phyloP scores from a whole-genome alignment of 495 filamentous ascomycete genomes.

The Penicillium silybi region DNA sequence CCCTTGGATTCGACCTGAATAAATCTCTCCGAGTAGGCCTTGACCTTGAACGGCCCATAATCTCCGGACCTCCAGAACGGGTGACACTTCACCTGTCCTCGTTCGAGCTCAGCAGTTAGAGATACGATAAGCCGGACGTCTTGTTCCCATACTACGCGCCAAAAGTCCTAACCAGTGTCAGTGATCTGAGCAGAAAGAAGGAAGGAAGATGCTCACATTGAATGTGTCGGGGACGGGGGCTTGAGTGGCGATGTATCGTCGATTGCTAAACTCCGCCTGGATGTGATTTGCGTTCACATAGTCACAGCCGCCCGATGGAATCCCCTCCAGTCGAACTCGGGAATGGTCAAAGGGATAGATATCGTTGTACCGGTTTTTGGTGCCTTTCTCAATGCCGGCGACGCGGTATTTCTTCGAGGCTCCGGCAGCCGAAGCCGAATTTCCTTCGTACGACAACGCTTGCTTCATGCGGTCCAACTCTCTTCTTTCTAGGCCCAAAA shows the following conservation, averaged over 20 bases:
- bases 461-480: slow-evolving; percentile 91
- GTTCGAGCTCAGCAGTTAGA: slow-evolving; percentile 92
- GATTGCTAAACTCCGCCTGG: slow-evolving; percentile 71
- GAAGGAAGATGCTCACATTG: slow-evolving; percentile 55
- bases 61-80: slow-evolving; percentile 81
- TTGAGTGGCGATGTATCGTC: slow-evolving; percentile 92
- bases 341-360: slow-evolving; percentile 97
- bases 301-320: slow-evolving; percentile 72
- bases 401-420: slow-evolving; percentile 49
- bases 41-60: slow-evolving; percentile 77
- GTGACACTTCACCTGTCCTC: slow-evolving; percentile 92
- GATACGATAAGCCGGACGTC: slow-evolving; percentile 92
- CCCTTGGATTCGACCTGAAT: slow-evolving; percentile 61
- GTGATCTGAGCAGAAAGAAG: slow-evolving; percentile 12
- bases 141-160: slow-evolving; percentile 96
- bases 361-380: slow-evolving; percentile 95
- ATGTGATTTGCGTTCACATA: slow-evolving; percentile 95
- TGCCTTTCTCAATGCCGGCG: slow-evolving; percentile 90
- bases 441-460: slow-evolving; percentile 65
- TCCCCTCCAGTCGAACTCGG: slow-evolving; percentile 71
- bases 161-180: slow-evolving; percentile 81
- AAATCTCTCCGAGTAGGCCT: slow-evolving; percentile 72
- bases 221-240: slow-evolving; percentile 92
- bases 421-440: slow-evolving; percentile 41
- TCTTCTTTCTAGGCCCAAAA: slow-evolving; percentile 74